Evolutionary conservation across 371 early-diverging fungal species (phyloP), one percentile per base, ranked within the genome.

Genomic region (Dichotomocladium elegans): DNA sequence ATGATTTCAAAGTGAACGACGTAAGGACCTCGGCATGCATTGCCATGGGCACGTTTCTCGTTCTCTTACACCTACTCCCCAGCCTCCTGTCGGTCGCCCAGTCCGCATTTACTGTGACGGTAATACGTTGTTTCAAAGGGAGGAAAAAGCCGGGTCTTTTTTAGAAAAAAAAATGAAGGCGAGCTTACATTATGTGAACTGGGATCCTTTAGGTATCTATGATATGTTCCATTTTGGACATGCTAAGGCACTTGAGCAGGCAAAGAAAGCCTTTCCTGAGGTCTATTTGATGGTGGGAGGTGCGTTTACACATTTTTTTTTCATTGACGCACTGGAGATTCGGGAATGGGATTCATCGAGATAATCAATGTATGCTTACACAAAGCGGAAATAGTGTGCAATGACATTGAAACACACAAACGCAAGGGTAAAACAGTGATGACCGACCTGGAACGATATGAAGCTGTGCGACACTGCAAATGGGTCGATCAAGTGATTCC

Each of bases 161-260:
- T n/a, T n/a, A n/a, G n/a, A n/a, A n/a, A n/a, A n/a, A n/a, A n/a
- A n/a, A n/a, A n/a, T 11, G 15, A 15, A 12, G 37, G 26, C 26
- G 29, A 46, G 10, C 25, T 29, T 28, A 26, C 6, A n/a, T 31
- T 2, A 15, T 2, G n/a, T n/a, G n/a, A n/a, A n/a, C n/a, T n/a
- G n/a, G 11, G 12, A 21, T 51, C 8, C 4, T 46, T 8, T 10
- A 56, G 56, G 95, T 29, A 93, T 98, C 57, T 96, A 90, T 64
- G 96, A 98, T 72, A 70, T 95, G 63, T 93, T 96, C 71, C 98
- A 96, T 72, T 93, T 90, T 65, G 96, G 98, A 2, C 96, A 98
- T 62, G 92, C 94, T 34, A 85, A 91, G 44, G 88, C 90, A 15
- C 70, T 98, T 34, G 90, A 94, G 66, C 96, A 98, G 64, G 96